phyloP scores from a whole-genome alignment of 148 eudicot genomes.

The Vaccinium macrocarpon region DNA sequence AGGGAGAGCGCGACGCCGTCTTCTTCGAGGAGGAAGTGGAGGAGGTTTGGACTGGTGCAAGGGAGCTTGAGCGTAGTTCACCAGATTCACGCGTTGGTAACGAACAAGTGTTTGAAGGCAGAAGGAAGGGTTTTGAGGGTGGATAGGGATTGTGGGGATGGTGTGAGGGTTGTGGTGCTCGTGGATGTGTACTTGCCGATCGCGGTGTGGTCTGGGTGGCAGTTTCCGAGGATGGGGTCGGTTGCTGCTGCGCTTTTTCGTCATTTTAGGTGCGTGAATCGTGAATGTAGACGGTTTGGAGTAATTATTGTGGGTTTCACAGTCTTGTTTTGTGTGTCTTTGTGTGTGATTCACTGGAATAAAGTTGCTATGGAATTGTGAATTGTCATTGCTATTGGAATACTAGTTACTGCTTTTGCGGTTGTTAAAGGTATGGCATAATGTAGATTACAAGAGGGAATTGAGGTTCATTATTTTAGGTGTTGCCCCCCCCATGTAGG shows the following conservation, averaged over 20 bases:
- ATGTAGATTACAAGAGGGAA: no score
- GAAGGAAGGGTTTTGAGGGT: slow-evolving; percentile 34
- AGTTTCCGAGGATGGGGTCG: slow-evolving; percentile 59
- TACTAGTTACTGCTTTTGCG: no score
- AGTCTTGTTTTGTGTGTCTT: background rate
- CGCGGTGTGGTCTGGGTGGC: slow-evolving; percentile 72
- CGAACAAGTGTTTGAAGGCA: slow-evolving; percentile 49
- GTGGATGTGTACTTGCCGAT: slow-evolving; percentile 76
- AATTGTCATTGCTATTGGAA: no score
- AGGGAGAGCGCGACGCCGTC: slow-evolving; percentile 15
- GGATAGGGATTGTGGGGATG: slow-evolving; percentile 23
- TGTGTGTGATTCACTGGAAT: background rate
- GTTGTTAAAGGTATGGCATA: no score
- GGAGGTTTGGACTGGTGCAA: slow-evolving; percentile 38
- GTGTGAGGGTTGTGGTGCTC: slow-evolving; percentile 54
- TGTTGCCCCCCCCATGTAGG: no score
- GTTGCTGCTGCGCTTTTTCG: slow-evolving; percentile 67
- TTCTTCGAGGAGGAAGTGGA: slow-evolving; percentile 35
- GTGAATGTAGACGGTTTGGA: background rate
- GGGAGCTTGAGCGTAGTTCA: slow-evolving; percentile 60
- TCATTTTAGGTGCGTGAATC: slow-evolving; percentile 62
- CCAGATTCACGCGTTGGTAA: slow-evolving; percentile 50
- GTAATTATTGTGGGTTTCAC: background rate
- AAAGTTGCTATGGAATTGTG: no score
- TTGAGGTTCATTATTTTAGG: background rate